Evolutionary conservation across 2,329 filamentous ascomycete species (phyloP).

Genomic region (Epichloe sibirici): DNA sequence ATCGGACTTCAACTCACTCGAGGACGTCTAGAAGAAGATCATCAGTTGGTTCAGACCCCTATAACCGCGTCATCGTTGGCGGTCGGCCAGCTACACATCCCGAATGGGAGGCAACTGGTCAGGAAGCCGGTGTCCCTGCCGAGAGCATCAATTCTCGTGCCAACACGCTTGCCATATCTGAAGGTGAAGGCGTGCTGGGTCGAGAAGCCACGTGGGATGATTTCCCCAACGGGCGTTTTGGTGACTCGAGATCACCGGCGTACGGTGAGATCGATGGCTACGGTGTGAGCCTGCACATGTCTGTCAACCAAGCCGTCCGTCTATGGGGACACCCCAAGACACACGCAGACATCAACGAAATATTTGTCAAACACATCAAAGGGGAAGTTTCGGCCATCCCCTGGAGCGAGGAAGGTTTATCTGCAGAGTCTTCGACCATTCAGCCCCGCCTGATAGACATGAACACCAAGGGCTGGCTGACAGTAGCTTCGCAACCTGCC

Average conservation of each 20-base stretch:
- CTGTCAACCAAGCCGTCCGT: slow-evolving; percentile 66
- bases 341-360: slow-evolving; percentile 56
- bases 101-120: slow-evolving; percentile 59
- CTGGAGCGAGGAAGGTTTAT: slow-evolving; percentile 85
- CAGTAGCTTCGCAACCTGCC: slow-evolving; percentile 86
- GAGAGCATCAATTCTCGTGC: slow-evolving; percentile 64
- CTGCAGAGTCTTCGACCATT: slow-evolving; percentile 75
- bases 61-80: slow-evolving; percentile 77
- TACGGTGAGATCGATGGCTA: slow-evolving; percentile 98
- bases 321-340: slow-evolving; percentile 75
- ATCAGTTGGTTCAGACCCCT: slow-evolving; percentile 70
- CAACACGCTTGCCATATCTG: slow-evolving; percentile 84
- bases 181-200: slow-evolving; percentile 79
- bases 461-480: slow-evolving; percentile 86
- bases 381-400: slow-evolving; percentile 73
- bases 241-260: slow-evolving; percentile 81
- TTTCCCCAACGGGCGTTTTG: slow-evolving; percentile 92
- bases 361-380: slow-evolving; percentile 73
- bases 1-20: slow-evolving; percentile 20
- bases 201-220: slow-evolving; percentile 98
- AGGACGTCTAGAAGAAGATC: slow-evolving; percentile 52
- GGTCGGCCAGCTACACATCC: slow-evolving; percentile 45
- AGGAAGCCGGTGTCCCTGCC: slow-evolving; percentile 64
- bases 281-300: slow-evolving; percentile 87
- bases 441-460: slow-evolving; percentile 60